Percentiles rank a stretch among this genome's conserved stretches.
Conservation (phyloP, 169 alveolate species). For the Perkinsus marinus region DNA sequence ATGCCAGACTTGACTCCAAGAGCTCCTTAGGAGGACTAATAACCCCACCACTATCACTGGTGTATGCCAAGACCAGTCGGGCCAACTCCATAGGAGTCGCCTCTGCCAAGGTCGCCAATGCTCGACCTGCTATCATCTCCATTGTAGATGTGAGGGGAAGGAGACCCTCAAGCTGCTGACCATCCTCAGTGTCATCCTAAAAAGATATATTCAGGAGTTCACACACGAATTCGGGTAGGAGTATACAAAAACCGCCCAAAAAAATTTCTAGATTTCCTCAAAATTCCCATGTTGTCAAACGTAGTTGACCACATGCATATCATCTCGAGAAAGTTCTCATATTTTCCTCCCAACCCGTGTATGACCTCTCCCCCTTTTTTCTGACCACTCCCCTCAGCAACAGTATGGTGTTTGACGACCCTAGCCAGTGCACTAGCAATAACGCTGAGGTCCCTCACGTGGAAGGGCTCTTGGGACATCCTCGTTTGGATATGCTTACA, state of each 20-base stretch:
- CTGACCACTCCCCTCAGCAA: not conserved
- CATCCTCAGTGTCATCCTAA: no score
- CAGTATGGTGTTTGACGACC: not conserved
- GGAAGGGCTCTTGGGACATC: not conserved
- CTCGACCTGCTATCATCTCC: not conserved
- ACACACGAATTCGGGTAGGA: no score
- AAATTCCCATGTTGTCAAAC: no score
- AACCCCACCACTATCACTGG: not conserved
- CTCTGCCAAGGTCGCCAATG: not conserved
- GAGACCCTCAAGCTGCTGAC: not conserved
- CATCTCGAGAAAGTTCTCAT: no score
- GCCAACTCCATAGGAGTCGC: not conserved
- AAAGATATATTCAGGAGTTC: no score
- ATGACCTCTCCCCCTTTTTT: not conserved
- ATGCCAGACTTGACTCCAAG: not conserved
- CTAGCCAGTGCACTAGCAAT: not conserved
- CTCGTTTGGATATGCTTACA: not conserved
- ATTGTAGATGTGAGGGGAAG: not conserved
- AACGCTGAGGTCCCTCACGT: not conserved
- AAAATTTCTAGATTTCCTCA: no score
- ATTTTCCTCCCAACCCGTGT: no score
- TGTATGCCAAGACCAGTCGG: not conserved
- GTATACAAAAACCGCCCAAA: no score
- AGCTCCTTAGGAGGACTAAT: not conserved
- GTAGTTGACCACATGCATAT: no score